Base-by-base conservation (phyloP, 1,284 basidiomycete genomes). In the Leccinum subrobustum region DNA sequence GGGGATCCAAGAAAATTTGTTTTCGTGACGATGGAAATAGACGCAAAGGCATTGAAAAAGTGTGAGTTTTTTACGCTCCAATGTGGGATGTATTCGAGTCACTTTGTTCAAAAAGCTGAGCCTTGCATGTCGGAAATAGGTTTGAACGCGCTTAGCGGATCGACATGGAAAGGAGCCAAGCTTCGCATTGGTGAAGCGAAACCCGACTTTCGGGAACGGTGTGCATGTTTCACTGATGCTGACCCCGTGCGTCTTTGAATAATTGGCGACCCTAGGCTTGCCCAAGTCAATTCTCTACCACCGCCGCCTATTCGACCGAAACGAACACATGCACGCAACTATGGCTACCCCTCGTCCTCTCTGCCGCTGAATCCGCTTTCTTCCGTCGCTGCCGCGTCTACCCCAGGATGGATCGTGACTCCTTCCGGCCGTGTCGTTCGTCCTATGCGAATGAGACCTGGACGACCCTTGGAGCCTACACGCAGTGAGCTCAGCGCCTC, bases 91-190 rank as follows among this genome's bases (percentile, higher is more conserved):
- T 14, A 39, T 35, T 35, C 39, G 25, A 11, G 25, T 52, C 18
- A 37, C 20, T 23, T 18, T 20, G 35, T 48, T 16, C 4, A 9
- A 29, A 25, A 52, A 35, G 57, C 20, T 2, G 48, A 9, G n/a
- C 57, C 60, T 62, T n/a, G 67, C 58, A 2, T 52, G 2, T 54
- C 29, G 52, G 42, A 35, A 48, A 55, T 5, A 92, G 90, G 89
- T 74, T 77, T 91, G 72, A 92, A 86, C 67, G 69, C 85, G 4
- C 78, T 93, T 7, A 92, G 88, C 64, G 91, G 91, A 29, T 84
- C 88, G 8, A 90, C 83, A 1, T 93, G 89, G 88, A 93, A 92
- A 74, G 91, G 91, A 16, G 76, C 89, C n/a, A 91, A 88, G 65
- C 74, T 93, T 31, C 81, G 89, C n/a, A 81, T 93, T 37, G 90